A percentile compares a stretch with the other conserved stretches of the same genome.
Evolutionary conservation across 306 rosid genomes (phyloP).

Genomic region (Vigna hirtella): DNA sequence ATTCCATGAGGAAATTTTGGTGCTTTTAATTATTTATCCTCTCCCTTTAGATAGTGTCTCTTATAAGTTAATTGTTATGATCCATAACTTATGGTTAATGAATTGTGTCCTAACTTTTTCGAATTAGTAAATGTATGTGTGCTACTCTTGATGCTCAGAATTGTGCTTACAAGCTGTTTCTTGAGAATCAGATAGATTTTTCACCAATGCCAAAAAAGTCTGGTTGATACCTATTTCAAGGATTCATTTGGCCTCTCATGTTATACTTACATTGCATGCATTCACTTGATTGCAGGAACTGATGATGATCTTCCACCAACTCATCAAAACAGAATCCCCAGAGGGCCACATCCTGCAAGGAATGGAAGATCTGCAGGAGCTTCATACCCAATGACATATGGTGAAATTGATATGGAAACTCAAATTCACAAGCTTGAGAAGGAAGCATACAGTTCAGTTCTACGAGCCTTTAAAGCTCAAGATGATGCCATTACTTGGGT

Average conservation of each 20-base stretch:
- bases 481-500: conserved; percentile 99
- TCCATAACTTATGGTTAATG: background rate
- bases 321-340: conserved; percentile 80
- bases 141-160: conserved; percentile 7
- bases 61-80: background rate
- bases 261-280: conserved; percentile 2
- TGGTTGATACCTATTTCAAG: conserved; percentile 24
- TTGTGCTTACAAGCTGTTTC: conserved; percentile 9
- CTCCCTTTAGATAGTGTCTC: background rate
- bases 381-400: conserved; percentile 72
- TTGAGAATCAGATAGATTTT: conserved; percentile 24
- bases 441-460: conserved; percentile 93
- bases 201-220: background rate
- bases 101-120: conserved; percentile 16
- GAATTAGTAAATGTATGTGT: conserved; percentile 1
- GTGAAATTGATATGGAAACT: conserved; percentile 85
- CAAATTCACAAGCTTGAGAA: conserved; percentile 96
- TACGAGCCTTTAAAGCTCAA: conserved; percentile 98
- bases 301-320: conserved; percentile 93
- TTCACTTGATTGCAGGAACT: conserved; percentile 68
- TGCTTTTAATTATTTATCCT: conserved; percentile 6
- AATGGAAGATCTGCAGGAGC: conserved; percentile 83
- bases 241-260: conserved; percentile 27
- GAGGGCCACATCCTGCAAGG: conserved; percentile 80
- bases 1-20: conserved; percentile 4